phyloP scores from a whole-genome alignment of 352 stramenopile species.

The Pythium periplocum region DNA sequence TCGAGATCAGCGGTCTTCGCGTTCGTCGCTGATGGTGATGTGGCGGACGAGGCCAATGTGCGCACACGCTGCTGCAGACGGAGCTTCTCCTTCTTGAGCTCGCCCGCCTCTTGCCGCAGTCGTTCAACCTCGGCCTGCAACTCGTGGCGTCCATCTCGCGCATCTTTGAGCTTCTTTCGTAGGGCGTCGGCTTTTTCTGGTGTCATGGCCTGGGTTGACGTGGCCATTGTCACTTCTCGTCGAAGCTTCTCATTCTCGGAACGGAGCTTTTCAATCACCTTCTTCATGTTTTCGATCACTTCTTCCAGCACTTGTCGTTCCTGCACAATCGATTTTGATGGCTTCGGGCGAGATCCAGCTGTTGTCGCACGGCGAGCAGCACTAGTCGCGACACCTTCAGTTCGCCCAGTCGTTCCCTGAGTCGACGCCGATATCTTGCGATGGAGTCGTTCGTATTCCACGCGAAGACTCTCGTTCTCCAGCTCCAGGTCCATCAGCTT shows the following conservation, averaged over 20 bases:
- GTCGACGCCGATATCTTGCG: slow-evolving; percentile 14
- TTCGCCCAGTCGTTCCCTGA: no score
- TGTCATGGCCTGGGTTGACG: slow-evolving; percentile 15
- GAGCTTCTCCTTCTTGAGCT: slow-evolving; percentile 55
- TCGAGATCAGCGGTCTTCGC: background rate
- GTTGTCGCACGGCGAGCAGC: background rate
- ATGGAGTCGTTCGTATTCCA: slow-evolving; percentile 56
- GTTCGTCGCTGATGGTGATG: slow-evolving; percentile 10
- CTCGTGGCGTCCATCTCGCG: slow-evolving; percentile 32
- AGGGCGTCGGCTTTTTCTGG: slow-evolving; percentile 38
- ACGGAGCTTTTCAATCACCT: slow-evolving; percentile 73
- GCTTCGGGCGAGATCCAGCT: background rate
- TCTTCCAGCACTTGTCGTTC: slow-evolving; percentile 64
- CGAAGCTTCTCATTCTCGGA: slow-evolving; percentile 64
- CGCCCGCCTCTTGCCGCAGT: slow-evolving; percentile 27
- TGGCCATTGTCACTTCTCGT: slow-evolving; percentile 10
- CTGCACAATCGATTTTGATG: slow-evolving; percentile 14
- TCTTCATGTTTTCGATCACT: slow-evolving; percentile 80
- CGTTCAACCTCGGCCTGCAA: slow-evolving; percentile 36
- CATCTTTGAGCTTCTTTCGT: slow-evolving; percentile 39
- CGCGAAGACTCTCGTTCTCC: slow-evolving; percentile 57
- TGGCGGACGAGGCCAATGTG: slow-evolving; percentile 22
- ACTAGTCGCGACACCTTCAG: no score
- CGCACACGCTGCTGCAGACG: slow-evolving; percentile 66
- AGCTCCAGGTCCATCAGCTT: slow-evolving; percentile 61